These are phyloP conservation scores for Pleurotus citrinopileatus DNA, from an alignment of 768 basidiomycete species.

Conservation along the genomic window DNA sequence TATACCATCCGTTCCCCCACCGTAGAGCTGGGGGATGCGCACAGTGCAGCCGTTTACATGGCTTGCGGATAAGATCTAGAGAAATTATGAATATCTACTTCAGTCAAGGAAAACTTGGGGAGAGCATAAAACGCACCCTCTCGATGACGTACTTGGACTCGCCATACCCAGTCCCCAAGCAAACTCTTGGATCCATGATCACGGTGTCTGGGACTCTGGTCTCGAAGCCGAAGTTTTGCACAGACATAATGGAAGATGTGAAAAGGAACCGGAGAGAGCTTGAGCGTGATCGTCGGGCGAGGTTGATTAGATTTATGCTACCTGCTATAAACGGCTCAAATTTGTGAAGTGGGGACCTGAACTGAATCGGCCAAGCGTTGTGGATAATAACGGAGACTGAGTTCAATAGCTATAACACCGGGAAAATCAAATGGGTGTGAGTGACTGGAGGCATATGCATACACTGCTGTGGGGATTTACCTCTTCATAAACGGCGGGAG, in stretches of 20 bases:
- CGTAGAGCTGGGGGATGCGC: constrained; percentile 30
- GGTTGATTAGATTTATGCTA: constrained; percentile 38
- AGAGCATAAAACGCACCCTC: constrained; percentile 19
- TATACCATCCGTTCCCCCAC: constrained; percentile 25
- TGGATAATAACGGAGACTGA: constrained; percentile 29
- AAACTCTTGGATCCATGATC: constrained; percentile 19
- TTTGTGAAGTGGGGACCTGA: constrained; percentile 39
- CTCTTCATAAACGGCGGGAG: constrained; percentile 14
- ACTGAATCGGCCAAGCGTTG: constrained; percentile 48
- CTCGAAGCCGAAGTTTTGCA: constrained; percentile 20
- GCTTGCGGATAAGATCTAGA: constrained; percentile 22
- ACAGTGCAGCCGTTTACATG: constrained; percentile 21
- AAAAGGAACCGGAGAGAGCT: constrained; percentile 29
- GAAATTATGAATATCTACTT: neutral
- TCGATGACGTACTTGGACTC: constrained; percentile 36
- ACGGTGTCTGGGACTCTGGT: constrained; percentile 27
- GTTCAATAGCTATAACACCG: constrained; percentile 18
- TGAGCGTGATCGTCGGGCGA: constrained; percentile 21
- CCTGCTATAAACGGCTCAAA: constrained; percentile 42
- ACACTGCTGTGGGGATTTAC: constrained; percentile 15
- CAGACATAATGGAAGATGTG: constrained; percentile 29
- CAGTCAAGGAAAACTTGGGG: neutral
- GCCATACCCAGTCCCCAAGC: constrained; percentile 33
- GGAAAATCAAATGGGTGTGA: constrained; percentile 8
- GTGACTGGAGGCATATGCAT: neutral